Base-by-base conservation (phyloP, 2,329 filamentous ascomycete genomes). In the Acrodontium crateriforme region DNA sequence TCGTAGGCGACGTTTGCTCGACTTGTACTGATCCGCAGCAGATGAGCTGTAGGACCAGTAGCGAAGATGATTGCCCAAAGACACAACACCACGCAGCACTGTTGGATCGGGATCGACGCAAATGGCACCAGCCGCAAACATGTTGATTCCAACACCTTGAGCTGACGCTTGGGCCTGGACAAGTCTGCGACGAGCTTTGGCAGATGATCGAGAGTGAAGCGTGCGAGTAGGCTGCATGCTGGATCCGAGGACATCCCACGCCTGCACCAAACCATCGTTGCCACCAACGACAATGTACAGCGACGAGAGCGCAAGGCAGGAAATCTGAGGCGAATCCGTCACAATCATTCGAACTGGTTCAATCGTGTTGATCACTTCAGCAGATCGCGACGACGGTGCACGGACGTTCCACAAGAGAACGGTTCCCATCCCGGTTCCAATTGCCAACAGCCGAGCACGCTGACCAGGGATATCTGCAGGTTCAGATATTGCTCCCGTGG, bases 11-110 rank as follows among this genome's bases (percentile, higher is more conserved):
- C 84, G 78, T 55, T 91, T 93, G 37, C 71, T 79, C 31, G 74
- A 74, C 27, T 77, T 70, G 34, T 77, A 72, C 35, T 83, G 74
- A 44, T 78, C 75, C 1, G 77, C 77, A 7, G 68, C 68, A 14
- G 69, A 68, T n/a, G 84, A 87, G 52, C 81, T 91, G 50, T 91
- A 95, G 3, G 80, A 76, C 89, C 89, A 98, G 52, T 84, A 95
- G 9, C 83, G 78, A 11, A 98, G 59, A 45, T 87, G 79, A 0
- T 79, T 80, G 8, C 89, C 89, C 27, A 93, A 73, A 1, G 85
- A 78, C 1, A 94, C 75, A 35, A 93, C 73, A 5, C 89, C 89
- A 18, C 87, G 76, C 9, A 98, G 67, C 1, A 78, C 65, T 0
- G 83, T 85, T 14, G 89, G 72, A 45, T 95, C 83, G 0, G 87